Base-by-base conservation (phyloP, 2,329 filamentous ascomycete genomes). In the Hypomyces rosellus region DNA sequence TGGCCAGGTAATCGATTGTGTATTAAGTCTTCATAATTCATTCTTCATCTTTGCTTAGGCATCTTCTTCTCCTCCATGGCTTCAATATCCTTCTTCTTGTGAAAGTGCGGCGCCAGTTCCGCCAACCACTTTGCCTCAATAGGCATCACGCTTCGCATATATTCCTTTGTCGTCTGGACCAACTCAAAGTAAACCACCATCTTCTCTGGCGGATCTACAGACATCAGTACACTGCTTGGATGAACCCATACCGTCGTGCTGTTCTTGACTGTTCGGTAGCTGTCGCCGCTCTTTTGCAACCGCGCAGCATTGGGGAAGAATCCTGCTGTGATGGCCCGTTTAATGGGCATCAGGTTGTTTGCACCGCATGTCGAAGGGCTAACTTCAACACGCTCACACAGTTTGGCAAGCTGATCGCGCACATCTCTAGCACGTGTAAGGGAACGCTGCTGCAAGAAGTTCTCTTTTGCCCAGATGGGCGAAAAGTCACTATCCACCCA, bases 261-360 rank as follows among this genome's bases (percentile, higher is more conserved):
- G 61, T 87, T 95, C 78, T 95, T 96, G 58, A 97, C 84, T 0
- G 90, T 96, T 16, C 91, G 81, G 69, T 99, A 99, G 54, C 82
- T 86, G 62, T 95, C 87, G 2, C 93, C 93, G 39, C 86, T 86
- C 44, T 88, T 78, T 64, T 93, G 86, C 49, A 99, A 70, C 3
- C 89, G 76, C 1, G 91, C 91, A 0, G 91, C 90, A 65, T 97
- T 96, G 15, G 88, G 85, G 75, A 97, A 97, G 77, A 96, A 99
- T 1, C 92, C 93, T 0, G 90, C 84, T 1, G 89, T 91, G 48
- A 99, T 79, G 12, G 91, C 86, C 54, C 95, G 91, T 62, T 91
- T 86, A 59, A 97, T 90, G 0, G 89, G 87, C 2, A 55, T 58
- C 15, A 89, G 69, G 65, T 96, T 90, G 46, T 74, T 76, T 2